phyloP scores from a whole-genome alignment of 1,284 basidiomycete genomes.

The Microbotryum saponariae region DNA sequence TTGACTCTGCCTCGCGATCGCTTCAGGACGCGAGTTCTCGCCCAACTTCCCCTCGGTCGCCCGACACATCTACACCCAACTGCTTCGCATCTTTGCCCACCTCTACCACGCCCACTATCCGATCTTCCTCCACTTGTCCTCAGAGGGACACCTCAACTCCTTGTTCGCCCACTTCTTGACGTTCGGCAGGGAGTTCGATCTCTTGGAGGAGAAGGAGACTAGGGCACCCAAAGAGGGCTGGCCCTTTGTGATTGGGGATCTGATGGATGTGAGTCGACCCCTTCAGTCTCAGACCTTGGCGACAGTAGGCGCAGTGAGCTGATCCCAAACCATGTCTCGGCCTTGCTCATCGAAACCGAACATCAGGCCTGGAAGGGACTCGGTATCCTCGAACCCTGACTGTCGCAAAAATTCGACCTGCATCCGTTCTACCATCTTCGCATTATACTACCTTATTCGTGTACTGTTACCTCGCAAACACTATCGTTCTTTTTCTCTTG shows the following conservation, averaged over 20 bases:
- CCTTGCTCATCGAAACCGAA: background rate
- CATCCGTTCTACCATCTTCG: too few species aligned
- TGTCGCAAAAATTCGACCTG: too few species aligned
- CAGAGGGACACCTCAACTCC: constrained; percentile 96
- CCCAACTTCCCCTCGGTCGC: constrained; percentile 81
- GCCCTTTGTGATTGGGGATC: constrained; percentile 38
- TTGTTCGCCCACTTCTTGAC: constrained; percentile 94
- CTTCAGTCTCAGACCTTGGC: background rate
- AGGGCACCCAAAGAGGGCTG: constrained; percentile 48
- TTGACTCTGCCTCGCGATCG: background rate
- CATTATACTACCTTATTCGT: too few species aligned
- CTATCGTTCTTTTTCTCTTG: too few species aligned
- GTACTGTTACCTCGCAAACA: too few species aligned
- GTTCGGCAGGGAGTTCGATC: constrained; percentile 72
- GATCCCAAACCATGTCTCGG: background rate
- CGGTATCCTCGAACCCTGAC: constrained; percentile 23
- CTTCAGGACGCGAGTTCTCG: constrained; percentile 78
- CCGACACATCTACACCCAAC: constrained; percentile 93
- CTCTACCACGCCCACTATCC: constrained; percentile 93
- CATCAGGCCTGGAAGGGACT: constrained; percentile 28
- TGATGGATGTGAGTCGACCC: constrained; percentile 35
- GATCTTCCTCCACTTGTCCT: constrained; percentile 81
- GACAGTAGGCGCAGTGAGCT: background rate
- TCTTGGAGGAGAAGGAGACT: constrained; percentile 63
- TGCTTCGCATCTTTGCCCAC: constrained; percentile 94